These are phyloP conservation scores for Millerago galiae DNA, from an alignment of 805 yeast species.

Conservation along the genomic window DNA sequence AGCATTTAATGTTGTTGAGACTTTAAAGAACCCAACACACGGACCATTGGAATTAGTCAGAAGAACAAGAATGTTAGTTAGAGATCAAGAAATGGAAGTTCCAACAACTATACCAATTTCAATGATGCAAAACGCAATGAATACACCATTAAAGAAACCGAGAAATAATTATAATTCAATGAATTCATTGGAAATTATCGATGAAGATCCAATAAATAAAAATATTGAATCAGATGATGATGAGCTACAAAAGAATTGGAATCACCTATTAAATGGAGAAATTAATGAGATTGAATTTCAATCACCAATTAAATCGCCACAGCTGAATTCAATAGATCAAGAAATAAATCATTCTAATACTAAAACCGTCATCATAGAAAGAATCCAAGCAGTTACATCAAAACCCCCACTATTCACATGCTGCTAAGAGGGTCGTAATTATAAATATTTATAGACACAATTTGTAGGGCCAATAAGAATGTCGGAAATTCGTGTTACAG, in stretches of 20 bases:
- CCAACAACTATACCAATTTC: conserved; percentile 38
- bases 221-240: background rate
- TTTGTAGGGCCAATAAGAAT: background rate
- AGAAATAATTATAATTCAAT: background rate
- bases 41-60: conserved; percentile 66
- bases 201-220: background rate
- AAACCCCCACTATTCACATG: conserved; percentile 65
- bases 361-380: conserved; percentile 50
- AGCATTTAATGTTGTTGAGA: conserved; percentile 68
- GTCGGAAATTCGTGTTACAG: background rate
- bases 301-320: conserved; percentile 9
- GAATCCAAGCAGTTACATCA: conserved; percentile 46
- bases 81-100: conserved; percentile 56
- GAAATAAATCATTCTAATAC: conserved; percentile 11
- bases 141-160: conserved; percentile 26
- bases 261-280: conserved; percentile 24
- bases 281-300: conserved; percentile 23
- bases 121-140: conserved; percentile 37
- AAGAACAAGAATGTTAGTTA: conserved; percentile 47
- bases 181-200: background rate
- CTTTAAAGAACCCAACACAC: conserved; percentile 46
- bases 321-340: conserved; percentile 4
- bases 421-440: conserved; percentile 28
- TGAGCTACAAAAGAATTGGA: conserved; percentile 26
- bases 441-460: too few relatives aligned